phyloP scores from a whole-genome alignment of 371 early-diverging fungal species.

The Fennellomyces sp. region DNA sequence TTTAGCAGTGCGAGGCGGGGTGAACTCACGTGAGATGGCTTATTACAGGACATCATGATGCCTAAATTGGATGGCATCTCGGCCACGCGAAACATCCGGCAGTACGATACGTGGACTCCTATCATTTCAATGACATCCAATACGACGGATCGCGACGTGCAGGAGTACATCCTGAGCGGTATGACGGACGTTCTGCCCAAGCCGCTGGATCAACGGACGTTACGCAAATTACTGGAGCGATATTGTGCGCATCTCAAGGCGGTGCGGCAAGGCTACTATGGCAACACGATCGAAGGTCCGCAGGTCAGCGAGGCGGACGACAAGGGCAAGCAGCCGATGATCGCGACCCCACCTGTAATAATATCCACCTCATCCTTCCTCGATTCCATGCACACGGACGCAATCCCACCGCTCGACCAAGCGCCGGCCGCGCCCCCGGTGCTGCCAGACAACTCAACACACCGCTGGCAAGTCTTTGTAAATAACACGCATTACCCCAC shows the following conservation, averaged over 20 bases:
- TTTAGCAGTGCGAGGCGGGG: no score
- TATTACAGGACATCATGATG: constrained; percentile 72
- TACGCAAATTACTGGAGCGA: constrained; percentile 50
- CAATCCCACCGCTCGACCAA: background rate
- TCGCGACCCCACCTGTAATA: constrained; percentile 3
- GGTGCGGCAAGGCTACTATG: constrained; percentile 15
- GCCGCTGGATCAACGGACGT: constrained; percentile 59
- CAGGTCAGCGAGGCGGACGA: background rate
- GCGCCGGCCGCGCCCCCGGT: background rate
- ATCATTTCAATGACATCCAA: constrained; percentile 83
- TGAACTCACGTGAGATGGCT: background rate
- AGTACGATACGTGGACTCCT: constrained; percentile 72
- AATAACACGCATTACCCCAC: constrained; percentile 2
- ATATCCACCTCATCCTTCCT: constrained; percentile 8
- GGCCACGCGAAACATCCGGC: constrained; percentile 74
- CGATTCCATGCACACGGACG: constrained; percentile 3
- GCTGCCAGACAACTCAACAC: background rate
- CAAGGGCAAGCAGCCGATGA: constrained; percentile 2
- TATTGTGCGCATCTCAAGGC: constrained; percentile 53
- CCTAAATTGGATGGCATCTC: constrained; percentile 77
- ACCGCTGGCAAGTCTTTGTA: constrained; percentile 8
- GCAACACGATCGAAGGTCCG: constrained; percentile 4
- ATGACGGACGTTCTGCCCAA: constrained; percentile 86
- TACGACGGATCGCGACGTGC: constrained; percentile 64
- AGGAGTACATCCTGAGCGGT: constrained; percentile 69